A percentile compares a stretch with the other conserved stretches of the same genome.
Evolutionary conservation across 441 rosid genomes (phyloP).

Genomic region (Pelargonium cotyledonis): DNA sequence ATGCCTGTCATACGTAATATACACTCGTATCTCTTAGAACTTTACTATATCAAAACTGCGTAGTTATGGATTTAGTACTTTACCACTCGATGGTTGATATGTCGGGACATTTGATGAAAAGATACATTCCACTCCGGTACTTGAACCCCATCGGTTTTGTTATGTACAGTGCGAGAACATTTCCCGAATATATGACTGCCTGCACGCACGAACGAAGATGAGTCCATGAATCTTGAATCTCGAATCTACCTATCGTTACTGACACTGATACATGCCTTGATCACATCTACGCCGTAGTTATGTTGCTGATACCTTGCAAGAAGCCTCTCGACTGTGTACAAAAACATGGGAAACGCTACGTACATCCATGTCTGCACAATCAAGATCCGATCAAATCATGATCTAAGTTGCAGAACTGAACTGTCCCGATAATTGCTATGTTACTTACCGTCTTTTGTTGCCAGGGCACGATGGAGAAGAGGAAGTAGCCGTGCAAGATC

Average conservation of each 20-base stretch:
- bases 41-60: neutral
- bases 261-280: slow-evolving; percentile 44
- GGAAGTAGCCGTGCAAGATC: slow-evolving; percentile 63
- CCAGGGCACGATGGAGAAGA: slow-evolving; percentile 61
- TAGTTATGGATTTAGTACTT: neutral
- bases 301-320: slow-evolving; percentile 43
- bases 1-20: slow-evolving; percentile 45
- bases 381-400: neutral
- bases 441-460: slow-evolving; percentile 53
- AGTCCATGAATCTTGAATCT: neutral
- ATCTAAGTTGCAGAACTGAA: neutral
- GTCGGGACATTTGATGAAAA: slow-evolving; percentile 81
- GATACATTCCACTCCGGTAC: slow-evolving; percentile 91
- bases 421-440: too few species aligned
- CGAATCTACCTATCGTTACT: neutral
- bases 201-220: slow-evolving; percentile 17
- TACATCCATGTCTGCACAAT: slow-evolving; percentile 87
- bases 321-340: slow-evolving; percentile 60
- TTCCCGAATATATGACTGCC: slow-evolving; percentile 85
- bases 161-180: slow-evolving; percentile 79
- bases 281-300: slow-evolving; percentile 53
- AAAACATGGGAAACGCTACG: slow-evolving; percentile 42
- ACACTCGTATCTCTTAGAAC: too few species aligned
- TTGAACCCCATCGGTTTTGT: slow-evolving; percentile 74
- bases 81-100: slow-evolving; percentile 79